phyloP scores from a whole-genome alignment of 1,284 basidiomycete genomes.

The Sanghuangporus weigelae region DNA sequence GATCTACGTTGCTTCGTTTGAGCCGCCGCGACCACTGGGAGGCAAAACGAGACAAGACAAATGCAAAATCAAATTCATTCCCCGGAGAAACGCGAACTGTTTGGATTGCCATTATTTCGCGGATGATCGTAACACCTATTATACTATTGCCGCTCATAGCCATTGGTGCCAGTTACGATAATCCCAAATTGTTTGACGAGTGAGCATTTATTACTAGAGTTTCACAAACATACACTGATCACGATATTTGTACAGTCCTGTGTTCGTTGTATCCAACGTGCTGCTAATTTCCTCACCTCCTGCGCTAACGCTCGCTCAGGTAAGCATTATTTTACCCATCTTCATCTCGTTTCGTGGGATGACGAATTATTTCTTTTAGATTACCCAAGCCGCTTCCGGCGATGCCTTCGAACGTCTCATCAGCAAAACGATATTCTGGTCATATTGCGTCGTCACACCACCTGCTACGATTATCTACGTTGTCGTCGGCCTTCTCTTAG shows the following conservation, averaged over 20 bases:
- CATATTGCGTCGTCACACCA: constrained; percentile 78
- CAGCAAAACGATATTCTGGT: constrained; percentile 78
- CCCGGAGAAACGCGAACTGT: constrained; percentile 81
- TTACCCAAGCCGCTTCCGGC: constrained; percentile 83
- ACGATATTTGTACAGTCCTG: constrained; percentile 48
- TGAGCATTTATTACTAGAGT: constrained; percentile 35
- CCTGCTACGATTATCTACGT: constrained; percentile 74
- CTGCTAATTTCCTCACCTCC: constrained; percentile 76
- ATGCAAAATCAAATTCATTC: constrained; percentile 20
- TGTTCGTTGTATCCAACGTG: constrained; percentile 78
- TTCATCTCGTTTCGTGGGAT: neutral
- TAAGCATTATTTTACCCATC: constrained; percentile 26
- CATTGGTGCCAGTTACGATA: constrained; percentile 53
- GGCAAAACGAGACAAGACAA: neutral
- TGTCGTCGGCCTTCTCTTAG: constrained; percentile 61
- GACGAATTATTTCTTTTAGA: constrained; percentile 37
- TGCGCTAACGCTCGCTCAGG: constrained; percentile 77
- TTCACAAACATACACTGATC: neutral
- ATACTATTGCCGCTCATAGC: constrained; percentile 72
- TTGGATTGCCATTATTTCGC: constrained; percentile 65
- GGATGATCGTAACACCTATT: constrained; percentile 85
- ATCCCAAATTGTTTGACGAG: constrained; percentile 70
- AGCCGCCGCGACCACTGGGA: constrained; percentile 15
- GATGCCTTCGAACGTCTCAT: constrained; percentile 91
- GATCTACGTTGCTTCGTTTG: constrained; percentile 33